A percentile compares a stretch with the other conserved stretches of the same genome.
Evolutionary conservation across 2,329 filamentous ascomycete genomes (phyloP).

Genomic region (Penicillium sp.): DNA sequence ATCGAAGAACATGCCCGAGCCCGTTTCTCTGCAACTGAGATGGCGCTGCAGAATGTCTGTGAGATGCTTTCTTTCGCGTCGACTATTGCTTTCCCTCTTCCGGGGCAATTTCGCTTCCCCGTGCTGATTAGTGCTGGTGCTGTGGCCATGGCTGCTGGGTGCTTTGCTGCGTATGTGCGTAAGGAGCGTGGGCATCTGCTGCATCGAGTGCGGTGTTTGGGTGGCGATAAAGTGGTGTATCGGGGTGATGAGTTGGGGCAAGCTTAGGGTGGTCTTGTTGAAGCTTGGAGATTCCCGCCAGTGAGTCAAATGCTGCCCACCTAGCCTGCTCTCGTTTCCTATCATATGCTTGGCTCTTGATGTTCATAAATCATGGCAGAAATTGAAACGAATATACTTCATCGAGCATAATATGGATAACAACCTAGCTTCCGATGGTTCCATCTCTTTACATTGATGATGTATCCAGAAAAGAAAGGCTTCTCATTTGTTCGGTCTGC

Average conservation of each 20-base stretch:
- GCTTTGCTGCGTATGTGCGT: constrained; percentile 57
- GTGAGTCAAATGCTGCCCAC: too few species aligned
- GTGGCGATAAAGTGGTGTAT: constrained; percentile 18
- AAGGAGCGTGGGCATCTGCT: constrained; percentile 58
- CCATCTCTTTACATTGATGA: too few species aligned
- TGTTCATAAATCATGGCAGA: too few species aligned
- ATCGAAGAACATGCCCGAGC: constrained; percentile 58
- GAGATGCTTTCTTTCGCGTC: constrained; percentile 64
- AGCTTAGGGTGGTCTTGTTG: not conserved
- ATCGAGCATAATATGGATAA: too few species aligned
- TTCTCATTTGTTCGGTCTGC: not conserved
- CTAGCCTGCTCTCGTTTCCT: too few species aligned
- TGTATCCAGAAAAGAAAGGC: too few species aligned
- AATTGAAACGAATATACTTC: too few species aligned
- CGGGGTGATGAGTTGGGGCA: not conserved
- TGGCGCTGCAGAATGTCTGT: constrained; percentile 64
- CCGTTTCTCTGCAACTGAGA: constrained; percentile 65
- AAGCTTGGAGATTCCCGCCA: too few species aligned
- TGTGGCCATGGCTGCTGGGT: constrained; percentile 29
- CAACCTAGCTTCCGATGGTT: too few species aligned
- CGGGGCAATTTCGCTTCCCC: constrained; percentile 63
- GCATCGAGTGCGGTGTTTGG: constrained; percentile 38
- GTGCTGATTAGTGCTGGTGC: constrained; percentile 54
- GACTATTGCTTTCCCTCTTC: constrained; percentile 62
- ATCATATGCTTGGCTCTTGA: too few species aligned